phyloP scores from a whole-genome alignment of 495 filamentous ascomycete species.

The Penicillium maclennaniae region DNA sequence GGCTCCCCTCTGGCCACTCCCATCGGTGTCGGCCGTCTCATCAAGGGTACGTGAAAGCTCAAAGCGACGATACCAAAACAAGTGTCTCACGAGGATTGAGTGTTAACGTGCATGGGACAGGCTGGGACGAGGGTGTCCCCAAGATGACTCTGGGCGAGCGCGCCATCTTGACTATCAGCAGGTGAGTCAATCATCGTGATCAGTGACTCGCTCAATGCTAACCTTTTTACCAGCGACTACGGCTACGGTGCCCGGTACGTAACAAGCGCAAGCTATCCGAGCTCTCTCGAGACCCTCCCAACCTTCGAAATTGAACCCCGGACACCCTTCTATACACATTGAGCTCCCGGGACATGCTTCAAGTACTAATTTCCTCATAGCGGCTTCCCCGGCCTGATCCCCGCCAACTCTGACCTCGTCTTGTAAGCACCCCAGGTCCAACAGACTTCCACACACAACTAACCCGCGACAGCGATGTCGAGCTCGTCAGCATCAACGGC shows the following conservation, averaged over 20 bases:
- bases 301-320: not conserved
- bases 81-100: not conserved
- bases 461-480: conserved; percentile 36
- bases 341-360: not conserved
- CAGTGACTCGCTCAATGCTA: not conserved
- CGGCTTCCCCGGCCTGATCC: conserved; percentile 64
- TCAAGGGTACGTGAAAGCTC: conserved; percentile 56
- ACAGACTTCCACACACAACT: not conserved
- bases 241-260: conserved; percentile 72
- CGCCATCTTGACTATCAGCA: conserved; percentile 69
- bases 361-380: conserved; percentile 17
- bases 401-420: conserved; percentile 41
- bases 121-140: conserved; percentile 83
- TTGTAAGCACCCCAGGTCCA: conserved; percentile 39
- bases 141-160: conserved; percentile 80
- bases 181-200: conserved; percentile 46
- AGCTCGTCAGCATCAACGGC: conserved; percentile 41
- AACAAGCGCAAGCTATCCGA: not conserved
- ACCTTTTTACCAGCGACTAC: conserved; percentile 55
- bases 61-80: not conserved
- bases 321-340: not conserved
- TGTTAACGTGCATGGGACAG: conserved; percentile 35
- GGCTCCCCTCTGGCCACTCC: conserved; percentile 58
- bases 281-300: not conserved
- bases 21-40: conserved; percentile 76